Percentiles rank a stretch among this genome's conserved stretches.
phyloP scores from a whole-genome alignment of 805 yeast species.

The Jamesozyma gamospora region DNA sequence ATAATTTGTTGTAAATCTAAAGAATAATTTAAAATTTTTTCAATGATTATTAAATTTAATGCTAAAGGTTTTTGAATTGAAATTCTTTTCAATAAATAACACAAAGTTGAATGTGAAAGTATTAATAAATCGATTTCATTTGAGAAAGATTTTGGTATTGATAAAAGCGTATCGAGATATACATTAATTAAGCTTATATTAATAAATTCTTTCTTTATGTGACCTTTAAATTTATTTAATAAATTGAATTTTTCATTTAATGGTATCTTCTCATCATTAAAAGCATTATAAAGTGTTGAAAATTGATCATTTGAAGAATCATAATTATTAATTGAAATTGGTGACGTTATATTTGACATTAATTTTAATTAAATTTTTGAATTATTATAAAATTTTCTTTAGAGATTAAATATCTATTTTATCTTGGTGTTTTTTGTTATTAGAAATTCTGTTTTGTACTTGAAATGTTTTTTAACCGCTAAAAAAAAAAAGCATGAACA shows the following conservation, averaged over 20 bases:
- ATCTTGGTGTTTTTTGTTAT: too few relatives aligned
- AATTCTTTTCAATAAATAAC: constrained; percentile 37
- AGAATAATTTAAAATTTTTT: constrained; percentile 9
- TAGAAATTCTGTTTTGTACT: too few relatives aligned
- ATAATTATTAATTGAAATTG: neutral
- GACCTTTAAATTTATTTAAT: constrained; percentile 26
- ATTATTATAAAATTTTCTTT: too few relatives aligned
- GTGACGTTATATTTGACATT: constrained; percentile 1
- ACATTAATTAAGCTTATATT: constrained; percentile 13
- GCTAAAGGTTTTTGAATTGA: constrained; percentile 30
- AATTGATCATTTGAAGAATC: neutral
- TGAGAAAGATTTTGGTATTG: constrained; percentile 1
- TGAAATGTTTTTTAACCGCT: too few relatives aligned
- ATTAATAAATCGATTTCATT: constrained; percentile 5
- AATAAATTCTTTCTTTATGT: constrained; percentile 28
- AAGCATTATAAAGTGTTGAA: neutral
- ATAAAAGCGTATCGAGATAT: constrained; percentile 22
- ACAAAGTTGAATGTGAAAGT: constrained; percentile 34
- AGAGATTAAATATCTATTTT: too few relatives aligned
- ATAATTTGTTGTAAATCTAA: constrained; percentile 4
- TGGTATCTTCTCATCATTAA: constrained; percentile 3
- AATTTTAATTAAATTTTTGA: too few relatives aligned
- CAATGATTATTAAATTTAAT: constrained; percentile 8
- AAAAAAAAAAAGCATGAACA: too few relatives aligned
- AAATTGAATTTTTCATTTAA: constrained; percentile 12